Percentiles rank a stretch among this genome's conserved stretches.
Conservation (phyloP, 305 asterid species). For the Solanum chacoense region DNA sequence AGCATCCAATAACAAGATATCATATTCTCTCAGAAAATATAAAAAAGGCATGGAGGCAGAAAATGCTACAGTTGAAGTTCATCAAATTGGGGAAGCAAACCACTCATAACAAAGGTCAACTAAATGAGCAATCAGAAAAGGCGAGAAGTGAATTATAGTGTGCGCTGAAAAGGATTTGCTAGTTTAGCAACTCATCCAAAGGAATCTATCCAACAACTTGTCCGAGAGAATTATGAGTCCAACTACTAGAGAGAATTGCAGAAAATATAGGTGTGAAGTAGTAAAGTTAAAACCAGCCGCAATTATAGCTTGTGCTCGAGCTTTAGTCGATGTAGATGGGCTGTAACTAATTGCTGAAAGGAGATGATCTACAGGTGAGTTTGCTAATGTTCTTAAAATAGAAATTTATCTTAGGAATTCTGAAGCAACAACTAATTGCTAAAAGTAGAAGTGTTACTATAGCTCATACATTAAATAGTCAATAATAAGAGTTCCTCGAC, state of each 20-base stretch:
- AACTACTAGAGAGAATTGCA: background rate
- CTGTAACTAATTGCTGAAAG: no score
- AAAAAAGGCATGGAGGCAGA: background rate
- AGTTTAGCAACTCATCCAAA: background rate
- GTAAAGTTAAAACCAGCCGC: background rate
- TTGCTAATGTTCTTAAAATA: no score
- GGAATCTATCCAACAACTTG: background rate
- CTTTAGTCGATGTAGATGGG: no score
- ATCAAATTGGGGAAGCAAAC: background rate
- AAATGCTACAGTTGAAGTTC: background rate
- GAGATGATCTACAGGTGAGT: no score
- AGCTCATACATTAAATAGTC: no score
- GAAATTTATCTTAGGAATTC: no score
- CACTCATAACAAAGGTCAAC: background rate
- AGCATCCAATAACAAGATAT: background rate
- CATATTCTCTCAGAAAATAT: background rate
- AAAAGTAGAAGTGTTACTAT: background rate
- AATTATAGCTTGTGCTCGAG: no score
- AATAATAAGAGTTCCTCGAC: no score
- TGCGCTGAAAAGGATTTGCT: background rate
- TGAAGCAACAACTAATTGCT: no score
- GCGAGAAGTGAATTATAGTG: background rate
- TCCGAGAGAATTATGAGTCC: background rate
- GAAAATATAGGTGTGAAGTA: background rate
- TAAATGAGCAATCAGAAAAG: background rate